phyloP scores from a whole-genome alignment of 495 filamentous ascomycete species.

The Talaromyces adpressus region DNA sequence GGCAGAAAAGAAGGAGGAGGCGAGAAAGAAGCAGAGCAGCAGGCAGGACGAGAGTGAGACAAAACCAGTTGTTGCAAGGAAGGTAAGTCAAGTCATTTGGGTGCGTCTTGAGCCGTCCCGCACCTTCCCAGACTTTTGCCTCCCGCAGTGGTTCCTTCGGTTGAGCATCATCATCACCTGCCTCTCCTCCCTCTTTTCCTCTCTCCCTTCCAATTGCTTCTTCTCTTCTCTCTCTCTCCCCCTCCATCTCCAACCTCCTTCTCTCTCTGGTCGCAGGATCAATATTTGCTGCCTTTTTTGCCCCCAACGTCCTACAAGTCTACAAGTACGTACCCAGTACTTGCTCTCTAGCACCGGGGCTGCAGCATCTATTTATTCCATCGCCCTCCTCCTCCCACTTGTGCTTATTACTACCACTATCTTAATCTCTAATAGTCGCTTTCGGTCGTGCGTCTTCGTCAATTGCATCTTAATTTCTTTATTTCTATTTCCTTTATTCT shows the following conservation, averaged over 20 bases:
- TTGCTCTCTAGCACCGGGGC: not conserved
- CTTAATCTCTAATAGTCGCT: not conserved
- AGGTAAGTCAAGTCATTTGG: not conserved
- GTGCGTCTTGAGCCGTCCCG: not conserved
- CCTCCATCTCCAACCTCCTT: conserved; percentile 8
- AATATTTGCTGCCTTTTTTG: not conserved
- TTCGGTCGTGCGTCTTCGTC: not conserved
- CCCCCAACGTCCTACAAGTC: not conserved
- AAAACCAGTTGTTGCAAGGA: not conserved
- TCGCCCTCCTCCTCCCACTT: not conserved
- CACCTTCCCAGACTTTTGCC: conserved; percentile 4
- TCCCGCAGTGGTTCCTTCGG: not conserved
- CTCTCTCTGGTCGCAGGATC: not conserved
- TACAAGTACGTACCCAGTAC: not conserved
- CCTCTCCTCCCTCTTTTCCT: conserved; percentile 7
- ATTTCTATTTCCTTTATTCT: not conserved
- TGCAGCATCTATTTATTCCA: not conserved
- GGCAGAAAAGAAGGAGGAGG: conserved; percentile 7
- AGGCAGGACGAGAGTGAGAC: not conserved
- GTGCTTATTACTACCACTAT: not conserved
- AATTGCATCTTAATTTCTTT: not conserved
- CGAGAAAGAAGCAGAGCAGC: conserved; percentile 9
- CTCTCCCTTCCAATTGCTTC: conserved; percentile 13
- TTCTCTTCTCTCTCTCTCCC: conserved; percentile 16
- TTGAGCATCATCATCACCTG: conserved; percentile 1